Evolutionary conservation across 768 basidiomycete species (phyloP).

Genomic region (Chalciporus pseudorubinellus): DNA sequence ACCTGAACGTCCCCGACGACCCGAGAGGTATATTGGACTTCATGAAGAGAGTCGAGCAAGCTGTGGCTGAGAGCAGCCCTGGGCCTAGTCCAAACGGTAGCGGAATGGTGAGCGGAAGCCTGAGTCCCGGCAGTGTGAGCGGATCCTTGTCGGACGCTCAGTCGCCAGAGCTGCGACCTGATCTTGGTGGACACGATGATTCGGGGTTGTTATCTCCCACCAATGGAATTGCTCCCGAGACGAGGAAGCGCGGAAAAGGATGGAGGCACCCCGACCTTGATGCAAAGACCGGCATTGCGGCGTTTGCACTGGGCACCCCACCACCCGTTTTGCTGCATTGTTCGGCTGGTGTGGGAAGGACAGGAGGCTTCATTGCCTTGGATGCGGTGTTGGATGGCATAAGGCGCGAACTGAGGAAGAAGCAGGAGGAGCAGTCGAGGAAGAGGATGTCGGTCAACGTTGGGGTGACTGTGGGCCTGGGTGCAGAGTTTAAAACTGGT

Average conservation of each 20-base stretch:
- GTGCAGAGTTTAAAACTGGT: background rate
- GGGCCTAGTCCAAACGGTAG: conserved; percentile 24
- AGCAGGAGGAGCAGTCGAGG: conserved; percentile 21
- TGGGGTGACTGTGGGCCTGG: background rate
- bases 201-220: conserved; percentile 18
- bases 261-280: conserved; percentile 47
- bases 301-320: conserved; percentile 43
- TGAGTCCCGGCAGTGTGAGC: conserved; percentile 20
- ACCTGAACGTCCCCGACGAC: conserved; percentile 91
- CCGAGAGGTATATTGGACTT: conserved; percentile 72
- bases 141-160: conserved; percentile 16
- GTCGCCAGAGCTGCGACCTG: conserved; percentile 15
- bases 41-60: conserved; percentile 61
- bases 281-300: conserved; percentile 51
- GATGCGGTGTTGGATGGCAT: conserved; percentile 82
- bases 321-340: conserved; percentile 81
- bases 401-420: conserved; percentile 51
- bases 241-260: conserved; percentile 14
- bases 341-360: conserved; percentile 93
- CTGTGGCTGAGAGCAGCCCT: conserved; percentile 27
- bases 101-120: conserved; percentile 20
- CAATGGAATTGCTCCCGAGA: conserved; percentile 1
- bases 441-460: background rate
- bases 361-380: conserved; percentile 89
- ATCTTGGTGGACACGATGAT: conserved; percentile 1